Conservation (phyloP, 2,329 filamentous ascomycete species). For the Paraphaeosphaeria minitans region DNA sequence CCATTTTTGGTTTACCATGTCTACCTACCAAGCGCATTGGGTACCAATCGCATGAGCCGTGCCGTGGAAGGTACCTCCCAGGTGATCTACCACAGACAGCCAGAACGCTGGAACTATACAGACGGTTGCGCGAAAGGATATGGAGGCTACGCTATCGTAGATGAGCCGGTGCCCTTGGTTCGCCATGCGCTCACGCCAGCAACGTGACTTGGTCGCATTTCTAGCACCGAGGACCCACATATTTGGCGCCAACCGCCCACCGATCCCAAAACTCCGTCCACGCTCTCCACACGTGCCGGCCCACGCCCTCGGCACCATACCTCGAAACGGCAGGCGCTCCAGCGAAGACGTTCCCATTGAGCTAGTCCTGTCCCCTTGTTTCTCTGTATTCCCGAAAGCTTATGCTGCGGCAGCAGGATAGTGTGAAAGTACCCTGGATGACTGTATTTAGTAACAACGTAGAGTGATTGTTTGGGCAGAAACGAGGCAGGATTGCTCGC, state of each 20-base stretch:
- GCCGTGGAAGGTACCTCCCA: not conserved
- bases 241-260: not conserved
- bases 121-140: not conserved
- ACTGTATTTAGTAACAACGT: not conserved
- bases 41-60: not conserved
- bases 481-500: not conserved
- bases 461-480: not conserved
- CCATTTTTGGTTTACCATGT: not conserved
- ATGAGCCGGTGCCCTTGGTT: constrained; percentile 4
- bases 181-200: not conserved
- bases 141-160: not conserved
- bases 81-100: not conserved
- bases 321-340: not conserved
- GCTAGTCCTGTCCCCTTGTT: not conserved
- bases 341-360: not conserved
- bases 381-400: not conserved
- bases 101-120: not conserved
- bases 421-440: not conserved
- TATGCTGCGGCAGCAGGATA: not conserved
- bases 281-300: not conserved
- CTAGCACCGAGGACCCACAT: not conserved
- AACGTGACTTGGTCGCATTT: no score
- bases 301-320: not conserved
- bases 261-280: not conserved
- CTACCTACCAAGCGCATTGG: not conserved